Percentiles rank a stretch among this genome's conserved stretches.
phyloP scores from a whole-genome alignment of 441 rosid species.

The Capsella rubella region DNA sequence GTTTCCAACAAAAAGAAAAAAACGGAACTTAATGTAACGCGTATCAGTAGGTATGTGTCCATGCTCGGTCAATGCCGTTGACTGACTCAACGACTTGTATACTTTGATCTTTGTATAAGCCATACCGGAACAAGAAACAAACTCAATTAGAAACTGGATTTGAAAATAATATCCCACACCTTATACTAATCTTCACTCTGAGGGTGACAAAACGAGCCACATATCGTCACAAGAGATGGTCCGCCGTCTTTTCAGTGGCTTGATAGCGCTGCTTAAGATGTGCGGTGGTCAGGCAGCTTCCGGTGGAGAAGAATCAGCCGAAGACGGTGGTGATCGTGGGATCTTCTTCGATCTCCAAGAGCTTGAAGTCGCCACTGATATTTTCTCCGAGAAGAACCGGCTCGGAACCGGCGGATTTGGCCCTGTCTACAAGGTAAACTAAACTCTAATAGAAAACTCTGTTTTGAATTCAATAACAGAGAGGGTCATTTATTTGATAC shows the following conservation, averaged over 20 bases:
- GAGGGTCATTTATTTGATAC: slow-evolving; percentile 4
- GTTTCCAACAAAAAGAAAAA: slow-evolving; percentile 7
- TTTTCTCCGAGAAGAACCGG: slow-evolving; percentile 73
- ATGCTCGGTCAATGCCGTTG: slow-evolving; percentile 37
- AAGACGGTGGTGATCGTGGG: slow-evolving; percentile 42
- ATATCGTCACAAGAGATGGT: slow-evolving; percentile 33
- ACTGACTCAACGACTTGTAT: slow-evolving; percentile 35
- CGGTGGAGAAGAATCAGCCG: slow-evolving; percentile 24
- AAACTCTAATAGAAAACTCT: not conserved
- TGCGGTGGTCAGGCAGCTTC: slow-evolving; percentile 30
- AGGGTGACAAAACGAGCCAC: not conserved
- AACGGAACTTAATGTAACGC: slow-evolving; percentile 34
- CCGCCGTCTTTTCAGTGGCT: slow-evolving; percentile 43
- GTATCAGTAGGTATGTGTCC: slow-evolving; percentile 28
- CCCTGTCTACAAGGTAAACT: slow-evolving; percentile 82
- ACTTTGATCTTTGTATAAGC: not conserved
- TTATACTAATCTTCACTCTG: slow-evolving; percentile 20
- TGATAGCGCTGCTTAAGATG: slow-evolving; percentile 45
- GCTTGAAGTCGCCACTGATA: slow-evolving; percentile 77
- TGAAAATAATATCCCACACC: slow-evolving; percentile 4
- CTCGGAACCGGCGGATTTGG: slow-evolving; percentile 97
- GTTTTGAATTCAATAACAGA: not conserved
- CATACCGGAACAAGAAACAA: slow-evolving; percentile 6
- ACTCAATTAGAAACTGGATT: slow-evolving; percentile 5
- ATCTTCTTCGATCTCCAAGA: slow-evolving; percentile 70